These are phyloP conservation scores for Aspergillus sclerotioniger DNA, from an alignment of 495 filamentous ascomycete genomes.

Conservation along the genomic window DNA sequence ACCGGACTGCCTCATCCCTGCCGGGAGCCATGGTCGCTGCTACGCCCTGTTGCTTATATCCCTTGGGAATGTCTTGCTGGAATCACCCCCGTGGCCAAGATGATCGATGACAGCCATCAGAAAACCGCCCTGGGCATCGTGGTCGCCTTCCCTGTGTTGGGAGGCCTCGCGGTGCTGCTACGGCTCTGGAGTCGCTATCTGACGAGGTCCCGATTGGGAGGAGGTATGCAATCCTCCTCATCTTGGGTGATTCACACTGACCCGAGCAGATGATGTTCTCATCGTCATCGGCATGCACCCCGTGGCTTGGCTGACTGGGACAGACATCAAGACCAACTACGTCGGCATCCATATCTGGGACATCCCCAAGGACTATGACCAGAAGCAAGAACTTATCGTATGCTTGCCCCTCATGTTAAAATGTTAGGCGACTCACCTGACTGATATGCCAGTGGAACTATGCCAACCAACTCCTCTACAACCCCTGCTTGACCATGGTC, in stretches of 20 bases:
- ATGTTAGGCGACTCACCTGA: not conserved
- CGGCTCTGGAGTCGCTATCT: conserved; percentile 46
- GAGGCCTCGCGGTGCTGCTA: conserved; percentile 40
- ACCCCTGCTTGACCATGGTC: conserved; percentile 59
- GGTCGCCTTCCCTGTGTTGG: conserved; percentile 46
- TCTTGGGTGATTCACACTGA: conserved; percentile 31
- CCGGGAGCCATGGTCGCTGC: no score
- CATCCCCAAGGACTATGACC: conserved; percentile 34
- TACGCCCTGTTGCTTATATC: no score
- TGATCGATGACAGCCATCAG: conserved; percentile 33
- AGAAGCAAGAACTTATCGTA: conserved; percentile 22
- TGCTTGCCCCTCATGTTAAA: not conserved
- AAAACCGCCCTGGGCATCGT: conserved; percentile 44
- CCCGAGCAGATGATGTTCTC: conserved; percentile 24
- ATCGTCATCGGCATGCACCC: conserved; percentile 23
- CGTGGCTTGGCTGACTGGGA: not conserved
- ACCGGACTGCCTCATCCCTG: no score
- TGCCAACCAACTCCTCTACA: conserved; percentile 61
- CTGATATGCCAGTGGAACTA: conserved; percentile 38
- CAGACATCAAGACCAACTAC: conserved; percentile 54
- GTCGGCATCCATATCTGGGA: conserved; percentile 47
- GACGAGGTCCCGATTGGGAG: conserved; percentile 26
- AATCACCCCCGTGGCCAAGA: not conserved
- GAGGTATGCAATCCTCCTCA: conserved; percentile 27
- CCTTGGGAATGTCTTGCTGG: no score